Percentiles rank a stretch among this genome's conserved stretches.
Conservation (phyloP, 1,284 basidiomycete genomes). For the Cryptococcus floricola region DNA sequence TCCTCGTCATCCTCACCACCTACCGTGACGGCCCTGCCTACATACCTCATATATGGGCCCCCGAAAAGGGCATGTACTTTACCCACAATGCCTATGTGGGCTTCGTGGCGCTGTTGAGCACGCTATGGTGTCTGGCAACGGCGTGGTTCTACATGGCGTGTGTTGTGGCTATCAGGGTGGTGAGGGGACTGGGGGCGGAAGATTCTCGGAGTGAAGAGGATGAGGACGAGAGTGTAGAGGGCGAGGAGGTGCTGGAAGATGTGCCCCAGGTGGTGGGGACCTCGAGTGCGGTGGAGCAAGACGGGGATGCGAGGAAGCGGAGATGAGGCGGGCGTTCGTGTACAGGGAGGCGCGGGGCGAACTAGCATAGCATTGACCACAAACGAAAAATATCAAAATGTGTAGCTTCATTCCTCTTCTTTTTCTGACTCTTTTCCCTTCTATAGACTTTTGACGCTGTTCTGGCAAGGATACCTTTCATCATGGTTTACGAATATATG, state of each 20-base stretch:
- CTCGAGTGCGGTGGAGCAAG: neutral
- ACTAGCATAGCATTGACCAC: too few species aligned
- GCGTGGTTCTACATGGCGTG: conserved; percentile 85
- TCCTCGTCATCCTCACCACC: conserved; percentile 62
- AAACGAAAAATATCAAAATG: too few species aligned
- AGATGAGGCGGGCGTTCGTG: neutral
- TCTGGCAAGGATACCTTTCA: too few species aligned
- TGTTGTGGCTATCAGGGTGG: conserved; percentile 72
- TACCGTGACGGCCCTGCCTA: conserved; percentile 55
- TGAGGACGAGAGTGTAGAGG: conserved; percentile 16
- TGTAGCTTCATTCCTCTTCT: too few species aligned
- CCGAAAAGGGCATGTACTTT: conserved; percentile 59
- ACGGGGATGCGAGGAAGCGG: conserved; percentile 6
- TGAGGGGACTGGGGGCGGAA: conserved; percentile 72
- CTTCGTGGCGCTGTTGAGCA: conserved; percentile 60
- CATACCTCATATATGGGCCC: conserved; percentile 60
- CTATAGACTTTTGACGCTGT: too few species aligned
- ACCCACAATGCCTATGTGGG: conserved; percentile 52
- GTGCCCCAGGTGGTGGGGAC: conserved; percentile 9
- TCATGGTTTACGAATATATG: neutral
- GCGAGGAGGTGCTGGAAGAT: conserved; percentile 6
- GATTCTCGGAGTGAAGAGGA: conserved; percentile 78
- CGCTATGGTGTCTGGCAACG: conserved; percentile 62
- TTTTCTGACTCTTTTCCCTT: too few species aligned
- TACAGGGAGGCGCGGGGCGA: too few species aligned